Conservation (phyloP, 805 yeast genomes). For the Cyberlindnera lachancei region DNA sequence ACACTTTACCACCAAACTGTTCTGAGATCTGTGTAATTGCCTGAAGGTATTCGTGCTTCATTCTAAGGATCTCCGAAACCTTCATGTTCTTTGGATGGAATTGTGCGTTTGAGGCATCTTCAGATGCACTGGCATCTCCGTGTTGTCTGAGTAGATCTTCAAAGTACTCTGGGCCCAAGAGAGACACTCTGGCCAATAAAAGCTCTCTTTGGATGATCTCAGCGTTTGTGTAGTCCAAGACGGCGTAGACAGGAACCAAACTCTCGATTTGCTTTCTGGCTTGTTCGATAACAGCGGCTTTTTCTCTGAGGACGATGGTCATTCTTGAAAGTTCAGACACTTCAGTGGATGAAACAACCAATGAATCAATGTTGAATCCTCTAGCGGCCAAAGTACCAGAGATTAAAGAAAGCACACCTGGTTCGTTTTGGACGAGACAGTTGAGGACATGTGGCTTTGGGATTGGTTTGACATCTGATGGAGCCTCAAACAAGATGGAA, state of each 20-base stretch:
- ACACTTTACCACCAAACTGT: conserved; percentile 89
- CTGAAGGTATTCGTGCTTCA: conserved; percentile 82
- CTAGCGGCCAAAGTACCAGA: conserved; percentile 96
- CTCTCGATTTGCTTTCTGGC: conserved; percentile 98
- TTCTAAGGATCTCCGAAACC: conserved; percentile 88
- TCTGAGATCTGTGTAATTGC: conserved; percentile 73
- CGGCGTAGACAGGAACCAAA: conserved; percentile 97
- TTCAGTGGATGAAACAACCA: conserved; percentile 95
- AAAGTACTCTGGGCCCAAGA: conserved; percentile 97
- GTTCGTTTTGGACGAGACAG: conserved; percentile 97
- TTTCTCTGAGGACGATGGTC: conserved; percentile 93
- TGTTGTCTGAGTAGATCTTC: conserved; percentile 90
- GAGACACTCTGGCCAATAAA: conserved; percentile 82
- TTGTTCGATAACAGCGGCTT: conserved; percentile 94
- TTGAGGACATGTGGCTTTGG: conserved; percentile 83
- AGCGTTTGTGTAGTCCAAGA: conserved; percentile 84
- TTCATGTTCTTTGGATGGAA: conserved; percentile 88
- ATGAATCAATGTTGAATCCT: conserved; percentile 96
- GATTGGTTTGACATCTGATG: conserved; percentile 44
- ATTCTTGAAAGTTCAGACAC: conserved; percentile 91
- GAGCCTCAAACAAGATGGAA: conserved; percentile 91
- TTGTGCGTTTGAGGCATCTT: conserved; percentile 28
- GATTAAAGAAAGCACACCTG: conserved; percentile 90
- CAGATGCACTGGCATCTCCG: conserved; percentile 27
- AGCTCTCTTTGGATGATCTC: conserved; percentile 89